These are phyloP conservation scores for Leptographium procerum DNA, from an alignment of 2,329 filamentous ascomycete genomes.

Conservation along the genomic window DNA sequence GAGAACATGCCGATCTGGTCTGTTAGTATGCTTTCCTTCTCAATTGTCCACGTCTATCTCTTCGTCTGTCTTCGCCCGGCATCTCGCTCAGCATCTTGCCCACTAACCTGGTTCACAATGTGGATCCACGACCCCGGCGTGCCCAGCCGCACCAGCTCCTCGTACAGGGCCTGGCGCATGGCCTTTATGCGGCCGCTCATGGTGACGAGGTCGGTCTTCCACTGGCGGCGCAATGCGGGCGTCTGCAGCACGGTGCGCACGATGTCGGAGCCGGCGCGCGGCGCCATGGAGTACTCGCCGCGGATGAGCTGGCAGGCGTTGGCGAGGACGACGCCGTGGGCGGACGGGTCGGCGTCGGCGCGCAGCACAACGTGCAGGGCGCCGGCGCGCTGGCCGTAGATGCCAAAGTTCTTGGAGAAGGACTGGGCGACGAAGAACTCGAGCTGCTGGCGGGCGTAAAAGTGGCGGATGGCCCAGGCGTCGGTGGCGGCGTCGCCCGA, in stretches of 20 bases:
- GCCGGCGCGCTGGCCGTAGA: slow-evolving; percentile 91
- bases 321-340: slow-evolving; percentile 56
- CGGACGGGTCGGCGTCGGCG: slow-evolving; percentile 44
- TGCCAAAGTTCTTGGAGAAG: slow-evolving; percentile 94
- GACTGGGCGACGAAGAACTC: slow-evolving; percentile 79
- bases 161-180: slow-evolving; percentile 71
- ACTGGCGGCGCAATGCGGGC: slow-evolving; percentile 66
- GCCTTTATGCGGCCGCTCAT: slow-evolving; percentile 92
- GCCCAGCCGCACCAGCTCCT: slow-evolving; percentile 68
- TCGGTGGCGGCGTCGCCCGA: slow-evolving; percentile 78
- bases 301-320: slow-evolving; percentile 90
- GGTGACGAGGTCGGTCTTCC: slow-evolving; percentile 80
- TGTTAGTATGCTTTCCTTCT: neutral
- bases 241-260: slow-evolving; percentile 77
- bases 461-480: slow-evolving; percentile 82
- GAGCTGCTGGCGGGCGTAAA: slow-evolving; percentile 72
- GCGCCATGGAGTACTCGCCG: slow-evolving; percentile 92
- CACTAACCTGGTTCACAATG: slow-evolving; percentile 50
- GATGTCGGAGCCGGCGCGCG: slow-evolving; percentile 83
- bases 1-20: slow-evolving; percentile 99
- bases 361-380: slow-evolving; percentile 87
- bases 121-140: slow-evolving; percentile 93
- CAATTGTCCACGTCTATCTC: neutral
- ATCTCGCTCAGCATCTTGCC: too few species aligned
- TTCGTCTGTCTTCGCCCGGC: too few species aligned